phyloP scores from a whole-genome alignment of 1,284 basidiomycete species.

The Cryptococcus hybrid region DNA sequence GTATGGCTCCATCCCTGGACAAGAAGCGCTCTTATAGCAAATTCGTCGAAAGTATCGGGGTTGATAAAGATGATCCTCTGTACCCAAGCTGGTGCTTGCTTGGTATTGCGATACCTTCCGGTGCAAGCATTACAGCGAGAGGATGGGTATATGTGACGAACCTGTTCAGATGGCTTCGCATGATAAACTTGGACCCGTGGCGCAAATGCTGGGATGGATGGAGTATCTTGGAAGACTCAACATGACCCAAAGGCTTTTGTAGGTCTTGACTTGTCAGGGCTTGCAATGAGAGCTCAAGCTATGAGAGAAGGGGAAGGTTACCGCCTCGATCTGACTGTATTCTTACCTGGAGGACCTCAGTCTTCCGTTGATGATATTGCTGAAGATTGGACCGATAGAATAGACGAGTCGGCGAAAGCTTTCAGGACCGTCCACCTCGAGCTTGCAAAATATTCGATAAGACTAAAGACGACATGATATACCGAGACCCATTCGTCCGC shows the following conservation, averaged over 20 bases:
- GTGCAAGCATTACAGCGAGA: background rate
- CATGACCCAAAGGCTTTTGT: constrained; percentile 10
- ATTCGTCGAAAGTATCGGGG: background rate
- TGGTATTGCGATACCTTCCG: constrained; percentile 14
- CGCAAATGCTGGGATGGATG: constrained; percentile 11
- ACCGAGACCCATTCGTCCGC: constrained; percentile 4
- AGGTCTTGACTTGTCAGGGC: constrained; percentile 14
- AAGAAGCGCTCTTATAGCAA: background rate
- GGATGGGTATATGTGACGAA: constrained; percentile 11
- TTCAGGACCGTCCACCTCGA: constrained; percentile 8
- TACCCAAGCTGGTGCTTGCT: constrained; percentile 3
- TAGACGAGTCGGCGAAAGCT: constrained; percentile 1
- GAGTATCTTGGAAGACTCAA: constrained; percentile 13
- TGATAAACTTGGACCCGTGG: background rate
- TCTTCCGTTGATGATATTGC: background rate
- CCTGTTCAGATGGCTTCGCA: constrained; percentile 6
- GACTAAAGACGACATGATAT: constrained; percentile 4
- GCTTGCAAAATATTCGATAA: constrained; percentile 1
- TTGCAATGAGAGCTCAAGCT: constrained; percentile 11
- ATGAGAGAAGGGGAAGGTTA: constrained; percentile 8
- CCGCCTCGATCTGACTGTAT: constrained; percentile 17
- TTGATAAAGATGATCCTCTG: background rate
- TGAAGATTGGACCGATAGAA: constrained; percentile 5
- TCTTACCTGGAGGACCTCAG: constrained; percentile 13
- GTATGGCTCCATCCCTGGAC: background rate